phyloP scores from a whole-genome alignment of 202 grass and related monocot species.

The Musa balbisiana region DNA sequence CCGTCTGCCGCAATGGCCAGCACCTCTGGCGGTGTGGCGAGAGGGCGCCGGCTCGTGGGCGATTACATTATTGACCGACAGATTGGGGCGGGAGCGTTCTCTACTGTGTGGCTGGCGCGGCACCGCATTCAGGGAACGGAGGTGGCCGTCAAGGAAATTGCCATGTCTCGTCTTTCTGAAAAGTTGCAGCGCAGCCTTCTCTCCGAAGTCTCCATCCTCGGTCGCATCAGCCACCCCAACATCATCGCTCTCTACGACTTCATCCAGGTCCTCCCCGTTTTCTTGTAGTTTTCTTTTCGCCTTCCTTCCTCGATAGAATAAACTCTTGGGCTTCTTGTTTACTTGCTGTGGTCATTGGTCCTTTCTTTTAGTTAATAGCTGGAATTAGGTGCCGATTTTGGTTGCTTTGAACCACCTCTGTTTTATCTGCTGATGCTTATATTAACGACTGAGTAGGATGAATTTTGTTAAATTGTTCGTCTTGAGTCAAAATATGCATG shows the following conservation, averaged over 20 bases:
- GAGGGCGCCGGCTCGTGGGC: slow-evolving; percentile 43
- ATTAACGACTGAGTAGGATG: too few relatives aligned
- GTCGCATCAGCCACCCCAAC: slow-evolving; percentile 68
- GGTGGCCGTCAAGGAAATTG: slow-evolving; percentile 94
- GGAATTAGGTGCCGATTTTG: background rate
- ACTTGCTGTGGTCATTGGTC: too few relatives aligned
- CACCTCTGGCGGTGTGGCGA: background rate
- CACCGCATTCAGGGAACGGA: slow-evolving; percentile 37
- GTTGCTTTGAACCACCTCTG: too few relatives aligned
- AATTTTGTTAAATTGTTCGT: background rate
- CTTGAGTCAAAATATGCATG: background rate
- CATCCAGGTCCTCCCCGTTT: slow-evolving; percentile 40
- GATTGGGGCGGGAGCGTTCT: slow-evolving; percentile 88
- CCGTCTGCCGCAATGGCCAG: background rate
- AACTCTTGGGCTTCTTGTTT: background rate
- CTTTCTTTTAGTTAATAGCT: background rate
- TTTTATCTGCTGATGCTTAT: too few relatives aligned
- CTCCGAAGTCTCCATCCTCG: slow-evolving; percentile 85
- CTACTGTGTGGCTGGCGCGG: slow-evolving; percentile 65
- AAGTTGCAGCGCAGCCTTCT: slow-evolving; percentile 91
- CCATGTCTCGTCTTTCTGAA: slow-evolving; percentile 52
- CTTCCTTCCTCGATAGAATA: too few relatives aligned
- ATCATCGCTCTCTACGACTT: slow-evolving; percentile 78
- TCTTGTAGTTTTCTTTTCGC: too few relatives aligned
- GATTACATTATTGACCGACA: slow-evolving; percentile 52